Base-by-base conservation (phyloP, 768 basidiomycete genomes). In the Leccinum ochraceum region DNA sequence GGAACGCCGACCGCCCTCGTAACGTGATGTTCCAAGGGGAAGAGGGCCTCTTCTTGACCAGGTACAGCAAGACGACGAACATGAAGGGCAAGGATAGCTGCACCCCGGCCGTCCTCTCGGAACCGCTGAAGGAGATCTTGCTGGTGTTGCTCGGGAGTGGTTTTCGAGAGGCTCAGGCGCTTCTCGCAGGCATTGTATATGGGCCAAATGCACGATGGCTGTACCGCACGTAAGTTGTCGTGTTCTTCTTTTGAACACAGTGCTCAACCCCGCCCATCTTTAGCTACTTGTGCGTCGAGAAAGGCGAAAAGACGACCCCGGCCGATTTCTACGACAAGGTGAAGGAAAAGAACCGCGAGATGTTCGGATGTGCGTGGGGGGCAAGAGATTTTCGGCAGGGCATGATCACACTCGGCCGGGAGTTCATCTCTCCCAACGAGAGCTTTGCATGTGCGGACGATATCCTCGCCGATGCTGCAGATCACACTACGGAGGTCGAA, bases 261-360 rank as follows among this genome's bases (percentile, higher is more conserved):
- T 30, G 30, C 30, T 30, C 30, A 30, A 30, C 30, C 30, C 30
- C 30, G 30, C 30, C 30, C 30, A 30, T 30, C 7, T n/a, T 14
- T n/a, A 56, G 60, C 28, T 60, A 60, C 30, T 32, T 60, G 6
- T 60, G 60, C 8, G 55, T 60, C 6, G 54, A 34, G n/a, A 55
- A 57, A 0, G 60, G 60, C 3, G 28, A 34, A 1, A 16, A 22
- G 14, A 60, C 46, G 16, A 52, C 20, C 0, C 30, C 36, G 10
- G 20, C 51, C 2, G 8, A 32, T 3, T 60, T 60, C 50, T 60
- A 56, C 3, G 4, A 3, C 7, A 32, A 22, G 1, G 16, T 60
- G 6, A 16, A 2, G 6, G 10, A 16, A 26, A 6, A 54, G 44
- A 60, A 60, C 17, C 6, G 7, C 0, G 39, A 22, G 0, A 24